Conservation (phyloP, 164 flowering plant genomes). For the Protea cynaroides region DNA sequence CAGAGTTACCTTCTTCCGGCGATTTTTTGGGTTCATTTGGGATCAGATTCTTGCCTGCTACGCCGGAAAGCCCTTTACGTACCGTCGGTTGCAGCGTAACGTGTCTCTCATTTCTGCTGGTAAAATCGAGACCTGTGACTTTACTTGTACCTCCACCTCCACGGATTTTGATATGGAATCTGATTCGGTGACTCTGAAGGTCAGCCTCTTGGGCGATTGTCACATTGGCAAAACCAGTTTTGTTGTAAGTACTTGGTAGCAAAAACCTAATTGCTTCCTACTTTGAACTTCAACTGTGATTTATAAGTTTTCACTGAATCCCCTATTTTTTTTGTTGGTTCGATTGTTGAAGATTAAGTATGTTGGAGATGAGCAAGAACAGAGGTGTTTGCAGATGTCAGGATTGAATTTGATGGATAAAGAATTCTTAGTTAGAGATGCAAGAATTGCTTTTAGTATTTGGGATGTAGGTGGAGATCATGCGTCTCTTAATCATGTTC, state of each 20-base stretch:
- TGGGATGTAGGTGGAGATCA: conserved; percentile 96
- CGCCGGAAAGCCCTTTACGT: conserved; percentile 29
- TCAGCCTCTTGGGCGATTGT: conserved; percentile 84
- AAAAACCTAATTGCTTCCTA: too few species aligned
- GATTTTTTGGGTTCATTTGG: conserved; percentile 52
- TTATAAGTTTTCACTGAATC: not conserved
- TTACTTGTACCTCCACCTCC: conserved; percentile 2
- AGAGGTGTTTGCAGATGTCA: conserved; percentile 44
- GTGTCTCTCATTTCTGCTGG: conserved; percentile 16
- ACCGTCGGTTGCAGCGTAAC: conserved; percentile 34
- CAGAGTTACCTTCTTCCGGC: conserved; percentile 34
- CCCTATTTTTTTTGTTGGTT: not conserved
- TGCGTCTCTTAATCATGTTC: conserved; percentile 54
- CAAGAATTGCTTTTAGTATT: conserved; percentile 65
- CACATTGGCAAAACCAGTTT: conserved; percentile 93
- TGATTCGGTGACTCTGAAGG: conserved; percentile 74
- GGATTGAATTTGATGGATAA: conserved; percentile 83
- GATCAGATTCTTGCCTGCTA: conserved; percentile 57
- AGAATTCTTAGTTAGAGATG: conserved; percentile 49
- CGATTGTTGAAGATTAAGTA: conserved; percentile 49
- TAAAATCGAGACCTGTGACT: conserved; percentile 6
- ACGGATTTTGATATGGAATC: conserved; percentile 45
- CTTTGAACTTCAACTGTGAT: not conserved
- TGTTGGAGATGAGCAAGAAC: conserved; percentile 70
- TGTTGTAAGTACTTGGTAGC: conserved; percentile 41